These are phyloP conservation scores for Lepraria neglecta DNA, from an alignment of 495 filamentous ascomycete species.

Conservation along the genomic window DNA sequence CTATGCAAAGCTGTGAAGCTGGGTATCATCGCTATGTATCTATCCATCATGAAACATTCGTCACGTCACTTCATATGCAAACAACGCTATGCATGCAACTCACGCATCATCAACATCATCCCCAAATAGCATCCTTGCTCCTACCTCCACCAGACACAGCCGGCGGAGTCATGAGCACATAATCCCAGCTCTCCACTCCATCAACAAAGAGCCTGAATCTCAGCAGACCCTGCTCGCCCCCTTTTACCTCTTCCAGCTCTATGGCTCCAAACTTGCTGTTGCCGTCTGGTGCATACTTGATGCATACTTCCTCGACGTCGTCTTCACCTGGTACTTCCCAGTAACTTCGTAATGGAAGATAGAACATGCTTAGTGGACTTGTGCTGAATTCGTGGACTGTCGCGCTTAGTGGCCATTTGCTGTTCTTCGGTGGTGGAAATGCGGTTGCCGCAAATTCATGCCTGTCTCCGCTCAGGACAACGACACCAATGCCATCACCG, in stretches of 20 bases:
- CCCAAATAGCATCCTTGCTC: slow-evolving; percentile 19
- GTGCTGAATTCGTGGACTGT: slow-evolving; percentile 83
- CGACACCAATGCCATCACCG: slow-evolving; percentile 64
- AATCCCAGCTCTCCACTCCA: slow-evolving; percentile 63
- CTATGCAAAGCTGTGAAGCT: background rate
- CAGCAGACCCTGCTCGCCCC: slow-evolving; percentile 51
- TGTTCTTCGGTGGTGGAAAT: slow-evolving; percentile 62
- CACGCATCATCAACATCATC: background rate
- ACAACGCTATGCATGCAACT: background rate
- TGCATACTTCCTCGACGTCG: slow-evolving; percentile 67
- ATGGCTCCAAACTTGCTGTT: slow-evolving; percentile 88
- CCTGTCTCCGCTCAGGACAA: slow-evolving; percentile 81
- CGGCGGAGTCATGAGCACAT: slow-evolving; percentile 49
- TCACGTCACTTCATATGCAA: background rate
- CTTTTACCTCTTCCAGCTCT: slow-evolving; percentile 54
- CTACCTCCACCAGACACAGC: slow-evolving; percentile 36
- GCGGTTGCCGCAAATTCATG: slow-evolving; percentile 93
- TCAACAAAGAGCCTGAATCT: slow-evolving; percentile 67
- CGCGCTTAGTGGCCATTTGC: slow-evolving; percentile 49
- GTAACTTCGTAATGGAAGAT: slow-evolving; percentile 79
- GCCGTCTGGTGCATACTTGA: slow-evolving; percentile 83
- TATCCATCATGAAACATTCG: background rate
- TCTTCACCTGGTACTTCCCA: slow-evolving; percentile 43
- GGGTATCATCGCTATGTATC: background rate
- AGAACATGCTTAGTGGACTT: slow-evolving; percentile 89